Percentiles rank a stretch among this genome's conserved stretches.
Evolutionary conservation across 1,139 yeast genomes (phyloP).

Genomic region (Saccharomyces hybrid): DNA sequence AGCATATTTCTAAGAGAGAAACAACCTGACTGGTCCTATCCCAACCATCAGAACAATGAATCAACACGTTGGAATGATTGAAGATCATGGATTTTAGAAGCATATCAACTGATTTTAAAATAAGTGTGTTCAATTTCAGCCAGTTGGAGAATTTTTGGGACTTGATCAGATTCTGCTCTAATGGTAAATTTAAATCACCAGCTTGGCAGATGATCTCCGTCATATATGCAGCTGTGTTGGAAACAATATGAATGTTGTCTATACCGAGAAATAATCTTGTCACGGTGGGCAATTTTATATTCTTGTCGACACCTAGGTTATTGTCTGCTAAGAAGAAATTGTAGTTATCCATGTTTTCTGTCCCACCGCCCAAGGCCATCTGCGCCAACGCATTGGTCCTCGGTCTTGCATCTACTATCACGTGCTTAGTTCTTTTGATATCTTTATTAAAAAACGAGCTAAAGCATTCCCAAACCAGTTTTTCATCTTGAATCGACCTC

Average conservation of each 20-base stretch:
- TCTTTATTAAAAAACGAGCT: conserved; percentile 2
- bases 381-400: conserved; percentile 94
- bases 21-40: conserved; percentile 89
- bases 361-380: conserved; percentile 93
- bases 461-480: conserved; percentile 65
- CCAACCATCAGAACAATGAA: conserved; percentile 99
- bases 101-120: conserved; percentile 70
- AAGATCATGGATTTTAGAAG: conserved; percentile 72
- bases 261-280: conserved; percentile 73
- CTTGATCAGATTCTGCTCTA: conserved; percentile 40
- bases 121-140: conserved; percentile 63
- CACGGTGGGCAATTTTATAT: not conserved
- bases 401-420: conserved; percentile 88
- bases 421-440: conserved; percentile 25
- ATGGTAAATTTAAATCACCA: conserved; percentile 44
- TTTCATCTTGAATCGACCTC: conserved; percentile 87
- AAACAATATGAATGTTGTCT: conserved; percentile 91
- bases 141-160: conserved; percentile 52
- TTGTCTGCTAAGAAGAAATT: conserved; percentile 26
- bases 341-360: conserved; percentile 86
- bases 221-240: conserved; percentile 68
- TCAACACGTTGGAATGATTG: conserved; percentile 71
- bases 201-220: conserved; percentile 58
- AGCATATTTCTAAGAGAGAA: conserved; percentile 74
- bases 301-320: not conserved